These are phyloP conservation scores for Nannizziopsis arthrosporioides DNA, from an alignment of 2,329 filamentous ascomycete species.

Conservation along the genomic window DNA sequence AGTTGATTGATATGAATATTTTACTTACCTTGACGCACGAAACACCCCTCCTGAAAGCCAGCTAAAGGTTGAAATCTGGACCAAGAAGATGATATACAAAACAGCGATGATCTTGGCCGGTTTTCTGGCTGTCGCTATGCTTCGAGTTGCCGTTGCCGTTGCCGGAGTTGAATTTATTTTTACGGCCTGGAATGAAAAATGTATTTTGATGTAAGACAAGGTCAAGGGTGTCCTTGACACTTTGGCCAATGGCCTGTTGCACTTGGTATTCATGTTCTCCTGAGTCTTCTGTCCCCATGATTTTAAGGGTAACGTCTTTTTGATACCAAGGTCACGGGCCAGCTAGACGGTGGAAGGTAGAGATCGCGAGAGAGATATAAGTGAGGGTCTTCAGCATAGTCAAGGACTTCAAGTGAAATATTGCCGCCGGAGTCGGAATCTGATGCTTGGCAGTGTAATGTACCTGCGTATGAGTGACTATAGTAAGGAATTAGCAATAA, in stretches of 20 bases:
- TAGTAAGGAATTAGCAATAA: no score
- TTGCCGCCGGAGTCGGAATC: no score
- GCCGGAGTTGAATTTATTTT: no score
- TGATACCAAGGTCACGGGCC: no score
- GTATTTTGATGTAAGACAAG: conserved; percentile 10
- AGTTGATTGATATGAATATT: background rate
- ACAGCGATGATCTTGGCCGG: conserved; percentile 9
- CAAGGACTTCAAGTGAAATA: no score
- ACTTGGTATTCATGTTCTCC: conserved; percentile 11
- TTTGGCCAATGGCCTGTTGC: conserved; percentile 9
- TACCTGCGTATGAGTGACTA: no score
- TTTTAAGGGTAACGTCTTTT: no score
- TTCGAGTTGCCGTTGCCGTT: no score
- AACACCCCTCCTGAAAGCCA: conserved; percentile 21
- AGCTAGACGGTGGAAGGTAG: no score
- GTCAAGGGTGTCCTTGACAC: conserved; percentile 11
- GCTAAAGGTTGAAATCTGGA: conserved; percentile 19
- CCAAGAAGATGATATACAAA: conserved; percentile 19
- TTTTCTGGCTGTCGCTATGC: background rate
- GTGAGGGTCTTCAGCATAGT: no score
- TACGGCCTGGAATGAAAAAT: conserved; percentile 7
- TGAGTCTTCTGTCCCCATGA: background rate
- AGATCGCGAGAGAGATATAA: no score
- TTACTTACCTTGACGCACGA: conserved; percentile 21
- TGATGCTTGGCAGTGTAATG: no score